phyloP scores from a whole-genome alignment of 441 rosid genomes.

The Pelargonium australe region DNA sequence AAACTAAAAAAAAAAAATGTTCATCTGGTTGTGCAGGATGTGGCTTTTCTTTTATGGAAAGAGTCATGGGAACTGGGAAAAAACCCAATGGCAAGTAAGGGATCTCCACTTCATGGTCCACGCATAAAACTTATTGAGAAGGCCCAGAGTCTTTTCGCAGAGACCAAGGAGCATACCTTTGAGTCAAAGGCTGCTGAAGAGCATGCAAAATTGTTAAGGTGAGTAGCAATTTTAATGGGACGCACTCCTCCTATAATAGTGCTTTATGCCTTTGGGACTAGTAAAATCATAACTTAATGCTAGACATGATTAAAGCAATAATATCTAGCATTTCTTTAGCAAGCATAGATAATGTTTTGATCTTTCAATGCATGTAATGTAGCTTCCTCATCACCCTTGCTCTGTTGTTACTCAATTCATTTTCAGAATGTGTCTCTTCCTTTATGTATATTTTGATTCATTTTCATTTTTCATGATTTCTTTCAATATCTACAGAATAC shows the following conservation, averaged over 20 bases:
- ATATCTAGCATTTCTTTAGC: too few species aligned
- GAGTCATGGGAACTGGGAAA: constrained; percentile 91
- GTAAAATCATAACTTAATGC: too few species aligned
- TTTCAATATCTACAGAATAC: constrained; percentile 49
- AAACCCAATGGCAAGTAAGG: constrained; percentile 96
- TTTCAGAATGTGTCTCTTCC: constrained; percentile 3
- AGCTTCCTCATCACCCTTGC: neutral
- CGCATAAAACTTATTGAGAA: constrained; percentile 88
- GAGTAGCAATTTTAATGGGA: constrained; percentile 3
- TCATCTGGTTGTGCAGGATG: constrained; percentile 48
- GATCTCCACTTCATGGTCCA: constrained; percentile 91
- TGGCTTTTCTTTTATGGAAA: constrained; percentile 92
- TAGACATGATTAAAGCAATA: too few species aligned
- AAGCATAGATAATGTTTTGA: too few species aligned
- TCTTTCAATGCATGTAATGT: too few species aligned
- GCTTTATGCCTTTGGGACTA: too few species aligned
- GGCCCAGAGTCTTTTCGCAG: constrained; percentile 66
- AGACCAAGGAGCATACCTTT: constrained; percentile 82
- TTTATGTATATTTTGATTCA: constrained; percentile 1
- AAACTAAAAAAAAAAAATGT: constrained; percentile 16
- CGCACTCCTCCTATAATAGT: neutral
- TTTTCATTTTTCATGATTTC: constrained; percentile 5
- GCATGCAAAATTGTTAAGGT: constrained; percentile 91
- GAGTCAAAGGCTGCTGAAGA: constrained; percentile 98
- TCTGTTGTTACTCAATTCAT: neutral